These are phyloP conservation scores for Cystoderma amianthinum DNA, from an alignment of 768 basidiomycete species.

Conservation along the genomic window DNA sequence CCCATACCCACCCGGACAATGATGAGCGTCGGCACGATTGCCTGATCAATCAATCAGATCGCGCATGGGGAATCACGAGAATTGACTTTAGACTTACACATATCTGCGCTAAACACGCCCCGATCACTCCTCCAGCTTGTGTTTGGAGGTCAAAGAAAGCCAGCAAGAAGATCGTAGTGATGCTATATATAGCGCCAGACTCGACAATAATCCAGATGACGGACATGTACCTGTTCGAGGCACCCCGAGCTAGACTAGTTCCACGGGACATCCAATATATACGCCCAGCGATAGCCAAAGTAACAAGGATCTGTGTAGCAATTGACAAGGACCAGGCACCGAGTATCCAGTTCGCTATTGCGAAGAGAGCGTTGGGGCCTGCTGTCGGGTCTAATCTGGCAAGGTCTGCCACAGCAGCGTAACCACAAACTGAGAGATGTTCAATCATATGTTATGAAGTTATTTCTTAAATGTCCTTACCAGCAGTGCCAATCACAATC, in stretches of 20 bases:
- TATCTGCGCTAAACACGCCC: conserved; percentile 8
- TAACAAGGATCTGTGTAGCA: conserved; percentile 1
- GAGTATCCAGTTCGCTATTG: conserved; percentile 1
- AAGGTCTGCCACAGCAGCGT: background rate
- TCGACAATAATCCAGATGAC: conserved; percentile 10
- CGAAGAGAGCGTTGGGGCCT: background rate
- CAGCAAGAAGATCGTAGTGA: conserved; percentile 7
- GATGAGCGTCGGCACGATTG: conserved; percentile 7
- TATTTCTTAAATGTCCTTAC: background rate
- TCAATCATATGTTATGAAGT: too few relatives aligned
- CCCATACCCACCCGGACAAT: conserved; percentile 5
- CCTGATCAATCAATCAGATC: conserved; percentile 1
- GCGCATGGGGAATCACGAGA: conserved; percentile 2
- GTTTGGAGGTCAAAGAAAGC: conserved; percentile 8
- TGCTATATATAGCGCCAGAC: conserved; percentile 10
- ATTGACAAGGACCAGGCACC: conserved; percentile 4
- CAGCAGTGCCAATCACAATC: background rate
- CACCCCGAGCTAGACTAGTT: background rate
- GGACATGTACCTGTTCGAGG: conserved; percentile 5
- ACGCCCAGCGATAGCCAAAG: conserved; percentile 3
- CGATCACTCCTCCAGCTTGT: conserved; percentile 7
- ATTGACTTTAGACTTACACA: conserved; percentile 5
- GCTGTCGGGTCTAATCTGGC: background rate
- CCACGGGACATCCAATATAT: conserved; percentile 7
- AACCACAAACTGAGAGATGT: background rate